Evolutionary conservation across 305 asterid genomes (phyloP).

Genomic region (Ruellia speciosa): DNA sequence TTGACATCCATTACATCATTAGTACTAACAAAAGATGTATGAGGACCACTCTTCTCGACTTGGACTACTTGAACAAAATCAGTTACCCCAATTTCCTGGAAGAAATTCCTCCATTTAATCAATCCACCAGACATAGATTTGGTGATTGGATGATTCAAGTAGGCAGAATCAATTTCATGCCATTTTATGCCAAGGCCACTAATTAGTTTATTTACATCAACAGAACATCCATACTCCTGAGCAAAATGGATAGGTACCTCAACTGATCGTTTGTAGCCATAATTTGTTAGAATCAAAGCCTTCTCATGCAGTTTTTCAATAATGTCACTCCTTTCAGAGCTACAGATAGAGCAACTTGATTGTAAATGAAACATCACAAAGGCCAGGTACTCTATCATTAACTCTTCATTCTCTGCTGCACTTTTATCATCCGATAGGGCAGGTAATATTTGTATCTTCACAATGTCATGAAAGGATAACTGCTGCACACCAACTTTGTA

Average conservation of each 20-base stretch:
- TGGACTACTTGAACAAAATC: conserved; percentile 71
- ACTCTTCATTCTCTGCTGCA: conserved; percentile 33
- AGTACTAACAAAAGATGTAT: conserved; percentile 25
- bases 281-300: conserved; percentile 65
- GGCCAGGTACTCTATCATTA: conserved; percentile 74
- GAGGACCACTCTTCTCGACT: conserved; percentile 45
- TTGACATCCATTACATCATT: conserved; percentile 33
- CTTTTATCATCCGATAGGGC: conserved; percentile 41
- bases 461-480: conserved; percentile 75
- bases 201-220: conserved; percentile 50
- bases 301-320: conserved; percentile 44
- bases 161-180: conserved; percentile 57
- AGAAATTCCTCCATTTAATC: conserved; percentile 69
- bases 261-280: conserved; percentile 50
- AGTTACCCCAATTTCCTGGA: conserved; percentile 62
- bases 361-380: conserved; percentile 81
- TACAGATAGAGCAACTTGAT: conserved; percentile 61
- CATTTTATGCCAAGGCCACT: conserved; percentile 53
- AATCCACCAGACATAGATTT: conserved; percentile 50
- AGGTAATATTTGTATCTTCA: conserved; percentile 65
- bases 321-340: conserved; percentile 46
- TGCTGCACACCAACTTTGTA: conserved; percentile 75
- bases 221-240: conserved; percentile 44
- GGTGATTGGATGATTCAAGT: conserved; percentile 63
- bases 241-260: conserved; percentile 75